Percentiles rank a stretch among this genome's conserved stretches.
phyloP scores from a whole-genome alignment of 225 moss, liverwort and hornwort genomes.

The Straminergon stramineum region DNA sequence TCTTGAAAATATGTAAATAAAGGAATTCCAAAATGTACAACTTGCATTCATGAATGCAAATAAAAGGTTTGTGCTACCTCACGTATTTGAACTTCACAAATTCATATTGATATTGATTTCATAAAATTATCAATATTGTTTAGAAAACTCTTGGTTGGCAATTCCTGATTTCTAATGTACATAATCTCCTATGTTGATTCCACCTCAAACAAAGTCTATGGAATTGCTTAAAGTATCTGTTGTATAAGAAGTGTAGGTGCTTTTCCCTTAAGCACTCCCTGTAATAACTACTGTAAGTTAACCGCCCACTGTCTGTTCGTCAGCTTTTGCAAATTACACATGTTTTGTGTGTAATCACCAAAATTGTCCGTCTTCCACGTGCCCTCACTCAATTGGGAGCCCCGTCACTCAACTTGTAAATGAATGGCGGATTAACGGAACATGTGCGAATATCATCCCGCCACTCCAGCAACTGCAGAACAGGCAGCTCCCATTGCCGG shows the following conservation, averaged over 20 bases:
- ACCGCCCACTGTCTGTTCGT: background rate
- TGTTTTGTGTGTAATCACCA: background rate
- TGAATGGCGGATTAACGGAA: too few relatives aligned
- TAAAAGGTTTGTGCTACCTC: background rate
- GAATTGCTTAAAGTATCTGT: background rate
- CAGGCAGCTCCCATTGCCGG: background rate
- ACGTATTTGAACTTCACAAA: background rate
- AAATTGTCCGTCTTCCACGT: background rate
- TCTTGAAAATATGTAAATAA: background rate
- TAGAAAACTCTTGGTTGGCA: background rate
- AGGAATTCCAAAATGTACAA: background rate
- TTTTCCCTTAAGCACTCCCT: too few relatives aligned
- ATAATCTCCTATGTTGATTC: background rate
- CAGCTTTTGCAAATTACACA: background rate
- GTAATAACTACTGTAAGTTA: too few relatives aligned
- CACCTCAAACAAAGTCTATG: background rate
- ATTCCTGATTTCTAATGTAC: too few relatives aligned
- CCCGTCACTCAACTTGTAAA: background rate
- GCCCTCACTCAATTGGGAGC: background rate
- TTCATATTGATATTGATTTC: background rate
- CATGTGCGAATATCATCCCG: background rate
- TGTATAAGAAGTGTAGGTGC: too few relatives aligned
- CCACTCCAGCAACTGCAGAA: background rate
- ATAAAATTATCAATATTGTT: background rate
- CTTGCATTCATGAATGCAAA: background rate